Evolutionary conservation across 129 eudicot genomes (phyloP).

Genomic region (Artemisia annua): DNA sequence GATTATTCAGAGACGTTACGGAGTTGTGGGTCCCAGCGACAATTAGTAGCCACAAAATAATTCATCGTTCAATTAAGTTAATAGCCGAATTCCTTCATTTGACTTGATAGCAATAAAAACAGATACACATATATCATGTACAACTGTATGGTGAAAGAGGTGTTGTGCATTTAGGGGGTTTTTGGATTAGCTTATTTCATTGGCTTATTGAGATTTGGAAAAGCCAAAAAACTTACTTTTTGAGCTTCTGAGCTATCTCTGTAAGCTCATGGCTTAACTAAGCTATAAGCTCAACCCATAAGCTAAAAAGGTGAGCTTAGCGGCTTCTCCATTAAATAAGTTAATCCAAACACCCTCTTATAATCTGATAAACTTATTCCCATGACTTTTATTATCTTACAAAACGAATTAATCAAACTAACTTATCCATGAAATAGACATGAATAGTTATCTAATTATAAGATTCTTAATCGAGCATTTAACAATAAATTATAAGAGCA

Average conservation of each 20-base stretch:
- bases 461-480: slow-evolving; percentile 23
- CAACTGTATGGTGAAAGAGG: background rate
- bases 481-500: slow-evolving; percentile 13
- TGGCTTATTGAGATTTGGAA: no score
- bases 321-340: no score
- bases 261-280: background rate
- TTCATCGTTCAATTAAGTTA: background rate
- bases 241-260: no score
- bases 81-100: background rate
- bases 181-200: no score
- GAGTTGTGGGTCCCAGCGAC: background rate
- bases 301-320: background rate
- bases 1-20: background rate
- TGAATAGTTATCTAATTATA: slow-evolving; percentile 27
- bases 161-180: background rate
- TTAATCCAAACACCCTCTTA: no score
- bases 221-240: no score
- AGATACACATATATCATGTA: background rate
- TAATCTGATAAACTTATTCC: slow-evolving; percentile 2
- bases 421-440: slow-evolving; percentile 6
- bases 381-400: slow-evolving; percentile 15
- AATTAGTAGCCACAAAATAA: background rate
- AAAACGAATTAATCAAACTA: background rate
- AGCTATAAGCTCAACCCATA: background rate
- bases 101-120: background rate